These are phyloP conservation scores for Penicillium sp. DNA, from an alignment of 2,329 filamentous ascomycete genomes.

Conservation along the genomic window DNA sequence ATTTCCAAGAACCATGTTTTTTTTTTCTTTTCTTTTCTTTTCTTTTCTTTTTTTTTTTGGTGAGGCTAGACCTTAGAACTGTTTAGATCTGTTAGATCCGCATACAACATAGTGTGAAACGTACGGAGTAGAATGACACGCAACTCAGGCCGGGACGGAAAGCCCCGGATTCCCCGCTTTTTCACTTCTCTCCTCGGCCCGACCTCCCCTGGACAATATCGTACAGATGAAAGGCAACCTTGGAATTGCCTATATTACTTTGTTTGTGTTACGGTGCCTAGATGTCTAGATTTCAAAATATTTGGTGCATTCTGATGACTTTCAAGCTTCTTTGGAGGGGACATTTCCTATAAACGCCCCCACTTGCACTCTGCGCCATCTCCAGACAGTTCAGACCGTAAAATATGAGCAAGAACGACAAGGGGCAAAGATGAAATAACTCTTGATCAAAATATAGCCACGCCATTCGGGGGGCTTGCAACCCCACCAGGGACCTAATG, in stretches of 20 bases:
- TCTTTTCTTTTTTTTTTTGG: too few relatives aligned
- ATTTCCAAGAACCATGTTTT: slow-evolving; percentile 17
- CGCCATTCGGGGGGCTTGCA: slow-evolving; percentile 46
- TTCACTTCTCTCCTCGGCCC: neutral
- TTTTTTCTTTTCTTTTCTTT: neutral
- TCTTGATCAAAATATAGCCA: slow-evolving; percentile 42
- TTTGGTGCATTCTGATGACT: neutral
- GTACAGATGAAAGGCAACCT: too few relatives aligned
- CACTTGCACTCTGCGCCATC: neutral
- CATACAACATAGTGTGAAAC: neutral
- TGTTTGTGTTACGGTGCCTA: neutral
- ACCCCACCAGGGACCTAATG: slow-evolving; percentile 45
- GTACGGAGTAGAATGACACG: neutral
- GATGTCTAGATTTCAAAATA: neutral
- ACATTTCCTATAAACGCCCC: neutral
- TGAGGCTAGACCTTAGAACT: neutral
- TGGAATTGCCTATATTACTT: neutral
- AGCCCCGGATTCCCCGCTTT: slow-evolving; percentile 1
- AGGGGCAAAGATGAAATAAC: neutral
- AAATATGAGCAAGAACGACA: neutral
- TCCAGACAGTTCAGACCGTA: neutral
- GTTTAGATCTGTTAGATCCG: neutral
- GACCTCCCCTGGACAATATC: neutral
- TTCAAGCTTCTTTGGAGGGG: neutral
- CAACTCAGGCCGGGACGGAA: neutral